Conservation (phyloP, 129 eudicot genomes). For the Arctium minus region DNA sequence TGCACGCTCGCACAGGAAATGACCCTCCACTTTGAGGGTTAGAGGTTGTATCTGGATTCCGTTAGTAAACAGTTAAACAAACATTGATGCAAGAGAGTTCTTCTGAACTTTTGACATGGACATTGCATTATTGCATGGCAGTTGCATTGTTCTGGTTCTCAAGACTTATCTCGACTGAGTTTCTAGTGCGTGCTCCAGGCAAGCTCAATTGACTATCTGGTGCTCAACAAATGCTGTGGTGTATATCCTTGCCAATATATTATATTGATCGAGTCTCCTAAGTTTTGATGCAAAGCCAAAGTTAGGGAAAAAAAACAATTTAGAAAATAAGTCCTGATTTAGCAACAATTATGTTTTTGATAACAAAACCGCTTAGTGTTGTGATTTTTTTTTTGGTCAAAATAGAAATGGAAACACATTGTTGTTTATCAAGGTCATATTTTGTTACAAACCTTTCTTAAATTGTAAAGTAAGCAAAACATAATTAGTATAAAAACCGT, state of each 20-base stretch:
- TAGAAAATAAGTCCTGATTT: too few species aligned
- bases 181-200: too few species aligned
- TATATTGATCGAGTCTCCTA: neutral
- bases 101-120: neutral
- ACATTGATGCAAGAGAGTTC: neutral
- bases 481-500: neutral
- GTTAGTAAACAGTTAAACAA: too few species aligned
- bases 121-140: neutral
- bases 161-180: too few species aligned
- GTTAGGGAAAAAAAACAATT: too few species aligned
- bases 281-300: neutral
- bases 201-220: too few species aligned
- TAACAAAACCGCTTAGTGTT: neutral
- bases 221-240: too few species aligned
- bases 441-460: neutral
- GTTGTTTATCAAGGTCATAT: neutral
- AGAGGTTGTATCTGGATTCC: neutral
- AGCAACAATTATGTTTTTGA: neutral
- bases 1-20: neutral
- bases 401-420: neutral
- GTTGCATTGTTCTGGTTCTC: too few species aligned
- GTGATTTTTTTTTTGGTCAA: neutral
- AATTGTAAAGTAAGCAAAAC: neutral
- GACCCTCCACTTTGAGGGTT: neutral
- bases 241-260: neutral